phyloP scores from a whole-genome alignment of 164 flowering plant genomes.

The Stephania yunnanensis region DNA sequence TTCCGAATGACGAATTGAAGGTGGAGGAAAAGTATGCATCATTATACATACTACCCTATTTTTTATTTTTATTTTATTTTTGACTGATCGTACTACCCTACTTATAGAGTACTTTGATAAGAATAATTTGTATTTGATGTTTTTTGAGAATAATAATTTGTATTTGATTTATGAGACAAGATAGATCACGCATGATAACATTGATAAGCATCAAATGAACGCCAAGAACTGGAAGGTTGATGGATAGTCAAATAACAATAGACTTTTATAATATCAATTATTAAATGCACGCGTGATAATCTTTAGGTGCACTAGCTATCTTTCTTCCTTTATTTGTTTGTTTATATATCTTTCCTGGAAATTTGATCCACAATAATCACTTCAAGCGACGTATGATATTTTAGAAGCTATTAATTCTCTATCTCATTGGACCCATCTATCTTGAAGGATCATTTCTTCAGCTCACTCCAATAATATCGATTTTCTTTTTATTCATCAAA shows the following conservation, averaged over 20 bases:
- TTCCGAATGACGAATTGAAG: too few species aligned
- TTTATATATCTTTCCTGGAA: background rate
- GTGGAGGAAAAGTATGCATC: too few species aligned
- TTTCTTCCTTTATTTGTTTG: background rate
- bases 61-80: too few species aligned
- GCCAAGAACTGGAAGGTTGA: background rate
- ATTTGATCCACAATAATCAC: background rate
- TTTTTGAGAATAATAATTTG: background rate
- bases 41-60: too few species aligned
- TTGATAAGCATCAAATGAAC: background rate
- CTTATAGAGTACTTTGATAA: too few species aligned
- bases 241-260: background rate
- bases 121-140: too few species aligned
- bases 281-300: background rate
- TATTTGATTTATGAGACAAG: background rate
- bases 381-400: background rate
- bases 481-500: too few species aligned
- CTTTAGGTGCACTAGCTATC: background rate
- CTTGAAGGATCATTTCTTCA: background rate
- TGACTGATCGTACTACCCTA: too few species aligned
- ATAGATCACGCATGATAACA: background rate
- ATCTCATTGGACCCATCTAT: background rate
- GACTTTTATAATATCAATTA: slow-evolving; percentile 1
- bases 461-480: too few species aligned
- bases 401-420: background rate